phyloP scores from a whole-genome alignment of 768 basidiomycete species.

The Ramaria sp. region DNA sequence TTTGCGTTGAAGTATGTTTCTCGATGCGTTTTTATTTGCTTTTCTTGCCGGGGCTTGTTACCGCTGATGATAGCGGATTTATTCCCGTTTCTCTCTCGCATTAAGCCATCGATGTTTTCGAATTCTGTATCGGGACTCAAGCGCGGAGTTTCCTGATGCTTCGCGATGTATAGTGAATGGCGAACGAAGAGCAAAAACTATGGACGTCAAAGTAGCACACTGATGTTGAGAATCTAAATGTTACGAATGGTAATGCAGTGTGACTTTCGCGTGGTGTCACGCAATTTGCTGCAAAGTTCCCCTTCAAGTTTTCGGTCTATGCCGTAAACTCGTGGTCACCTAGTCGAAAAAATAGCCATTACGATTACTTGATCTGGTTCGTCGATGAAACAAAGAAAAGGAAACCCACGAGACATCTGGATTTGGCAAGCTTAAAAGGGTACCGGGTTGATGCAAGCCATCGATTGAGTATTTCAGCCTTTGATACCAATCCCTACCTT shows the following conservation, averaged over 20 bases:
- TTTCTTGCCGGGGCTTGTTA: neutral
- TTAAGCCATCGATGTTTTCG: neutral
- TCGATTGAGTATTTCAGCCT: neutral
- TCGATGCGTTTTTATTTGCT: neutral
- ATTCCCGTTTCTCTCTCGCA: neutral
- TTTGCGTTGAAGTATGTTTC: conserved; percentile 5
- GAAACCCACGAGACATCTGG: too few species aligned
- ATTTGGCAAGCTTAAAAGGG: too few species aligned
- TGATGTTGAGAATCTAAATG: neutral
- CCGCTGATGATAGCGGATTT: neutral
- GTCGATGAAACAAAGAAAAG: too few species aligned
- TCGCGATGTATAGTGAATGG: neutral
- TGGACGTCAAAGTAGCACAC: neutral
- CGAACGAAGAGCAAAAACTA: neutral
- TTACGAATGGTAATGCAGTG: neutral
- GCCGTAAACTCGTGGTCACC: too few species aligned
- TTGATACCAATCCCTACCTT: neutral
- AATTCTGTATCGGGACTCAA: neutral
- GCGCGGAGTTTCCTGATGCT: neutral
- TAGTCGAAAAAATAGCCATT: too few species aligned
- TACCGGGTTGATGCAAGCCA: neutral
- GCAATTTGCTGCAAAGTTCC: too few species aligned
- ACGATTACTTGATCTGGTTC: too few species aligned
- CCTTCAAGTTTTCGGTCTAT: too few species aligned
- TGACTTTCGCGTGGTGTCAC: too few species aligned